A percentile compares a stretch with the other conserved stretches of the same genome.
Conservation (phyloP, 371 early-diverging fungal species). For the Apophysomyces sp. region DNA sequence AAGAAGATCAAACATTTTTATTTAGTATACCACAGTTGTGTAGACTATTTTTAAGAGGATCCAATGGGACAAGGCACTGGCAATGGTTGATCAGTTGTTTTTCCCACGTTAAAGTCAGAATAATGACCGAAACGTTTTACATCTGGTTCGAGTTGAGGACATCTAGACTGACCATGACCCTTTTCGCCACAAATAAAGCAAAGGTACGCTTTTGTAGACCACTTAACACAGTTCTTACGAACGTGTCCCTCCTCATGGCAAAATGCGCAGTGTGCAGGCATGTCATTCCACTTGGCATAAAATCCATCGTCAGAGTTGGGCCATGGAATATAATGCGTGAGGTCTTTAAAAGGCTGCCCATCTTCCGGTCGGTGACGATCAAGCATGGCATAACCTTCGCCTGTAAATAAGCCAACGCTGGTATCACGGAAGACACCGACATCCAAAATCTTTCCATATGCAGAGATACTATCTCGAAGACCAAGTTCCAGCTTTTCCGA, state of each 20-base stretch:
- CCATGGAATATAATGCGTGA: background rate
- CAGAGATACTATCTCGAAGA: background rate
- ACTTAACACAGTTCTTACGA: background rate
- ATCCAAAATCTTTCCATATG: background rate
- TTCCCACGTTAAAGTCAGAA: too few relatives aligned
- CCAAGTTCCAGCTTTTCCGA: background rate
- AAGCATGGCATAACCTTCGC: background rate
- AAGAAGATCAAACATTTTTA: too few relatives aligned
- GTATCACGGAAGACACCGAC: background rate
- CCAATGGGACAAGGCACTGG: too few relatives aligned
- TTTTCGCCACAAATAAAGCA: background rate
- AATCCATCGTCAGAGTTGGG: background rate
- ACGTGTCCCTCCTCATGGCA: background rate
- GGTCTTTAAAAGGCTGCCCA: background rate
- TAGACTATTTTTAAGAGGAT: too few relatives aligned
- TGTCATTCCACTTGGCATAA: background rate
- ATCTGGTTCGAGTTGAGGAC: too few relatives aligned
- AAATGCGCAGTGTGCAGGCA: background rate
- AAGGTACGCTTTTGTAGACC: too few relatives aligned
- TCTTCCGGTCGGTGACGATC: background rate
- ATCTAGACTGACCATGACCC: background rate
- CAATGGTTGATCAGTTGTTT: too few relatives aligned
- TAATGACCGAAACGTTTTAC: too few relatives aligned
- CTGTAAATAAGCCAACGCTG: background rate
- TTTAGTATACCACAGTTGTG: too few relatives aligned